Conservation (phyloP, 768 basidiomycete species). For the Suillus tomentosus region DNA sequence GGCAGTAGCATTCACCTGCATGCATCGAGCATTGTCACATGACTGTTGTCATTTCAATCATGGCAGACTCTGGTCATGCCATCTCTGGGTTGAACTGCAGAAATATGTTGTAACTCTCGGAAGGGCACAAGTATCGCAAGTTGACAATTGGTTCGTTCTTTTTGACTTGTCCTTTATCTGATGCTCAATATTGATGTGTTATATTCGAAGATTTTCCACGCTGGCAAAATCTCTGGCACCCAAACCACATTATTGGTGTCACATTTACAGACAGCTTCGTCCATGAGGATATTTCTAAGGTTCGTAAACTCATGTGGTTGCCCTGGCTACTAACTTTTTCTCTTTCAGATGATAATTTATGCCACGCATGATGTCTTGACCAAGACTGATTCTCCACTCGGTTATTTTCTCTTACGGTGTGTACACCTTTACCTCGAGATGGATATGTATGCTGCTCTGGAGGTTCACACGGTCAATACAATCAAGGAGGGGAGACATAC, state of each 20-base stretch:
- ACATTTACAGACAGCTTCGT: slow-evolving; percentile 39
- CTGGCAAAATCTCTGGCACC: slow-evolving; percentile 39
- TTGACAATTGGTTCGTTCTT: not conserved
- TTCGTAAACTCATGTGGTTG: slow-evolving; percentile 14
- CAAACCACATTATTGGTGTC: slow-evolving; percentile 24
- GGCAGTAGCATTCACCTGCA: slow-evolving; percentile 35
- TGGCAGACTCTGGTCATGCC: slow-evolving; percentile 35
- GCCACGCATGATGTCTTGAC: slow-evolving; percentile 28
- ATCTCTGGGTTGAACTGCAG: slow-evolving; percentile 32
- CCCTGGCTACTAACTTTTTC: not conserved
- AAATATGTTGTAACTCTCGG: slow-evolving; percentile 12
- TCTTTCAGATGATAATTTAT: slow-evolving; percentile 25
- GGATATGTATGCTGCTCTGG: slow-evolving; percentile 31
- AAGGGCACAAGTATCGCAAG: not conserved
- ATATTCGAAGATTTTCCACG: slow-evolving; percentile 32
- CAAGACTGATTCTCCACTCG: slow-evolving; percentile 10
- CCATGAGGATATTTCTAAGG: slow-evolving; percentile 40
- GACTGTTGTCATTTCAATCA: slow-evolving; percentile 43
- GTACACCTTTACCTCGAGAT: slow-evolving; percentile 31
- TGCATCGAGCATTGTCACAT: slow-evolving; percentile 34
- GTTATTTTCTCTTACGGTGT: slow-evolving; percentile 31
- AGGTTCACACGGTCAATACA: slow-evolving; percentile 34
- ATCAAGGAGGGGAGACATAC: slow-evolving; percentile 24
- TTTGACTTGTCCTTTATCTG: not conserved
- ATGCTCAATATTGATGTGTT: not conserved